phyloP scores from a whole-genome alignment of 2,329 filamentous ascomycete genomes.

The Colletotrichum simmondsii region DNA sequence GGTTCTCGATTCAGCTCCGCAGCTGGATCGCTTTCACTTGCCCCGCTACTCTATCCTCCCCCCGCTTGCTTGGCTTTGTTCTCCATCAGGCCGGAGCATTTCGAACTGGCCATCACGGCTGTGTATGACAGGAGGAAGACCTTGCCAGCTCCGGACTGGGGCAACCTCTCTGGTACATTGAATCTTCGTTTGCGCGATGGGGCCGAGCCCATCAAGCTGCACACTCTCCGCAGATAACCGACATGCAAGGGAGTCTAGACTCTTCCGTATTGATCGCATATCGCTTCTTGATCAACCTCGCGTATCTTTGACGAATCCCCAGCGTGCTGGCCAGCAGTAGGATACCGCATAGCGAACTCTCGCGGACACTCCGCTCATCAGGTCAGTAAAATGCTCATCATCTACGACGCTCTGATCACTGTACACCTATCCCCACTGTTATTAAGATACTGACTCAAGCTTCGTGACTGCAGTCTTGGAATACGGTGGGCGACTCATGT shows the following conservation, averaged over 20 bases:
- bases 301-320: neutral
- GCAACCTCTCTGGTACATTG: neutral
- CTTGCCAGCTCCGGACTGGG: neutral
- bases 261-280: neutral
- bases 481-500: neutral
- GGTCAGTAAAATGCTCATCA: neutral
- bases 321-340: neutral
- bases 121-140: neutral
- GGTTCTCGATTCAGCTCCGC: slow-evolving; percentile 13
- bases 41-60: neutral
- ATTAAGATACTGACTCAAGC: neutral
- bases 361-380: neutral
- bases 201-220: neutral
- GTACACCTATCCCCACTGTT: neutral
- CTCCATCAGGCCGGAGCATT: neutral
- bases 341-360: neutral
- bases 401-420: neutral
- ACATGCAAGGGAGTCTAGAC: neutral
- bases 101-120: neutral
- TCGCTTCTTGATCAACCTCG: neutral
- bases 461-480: neutral
- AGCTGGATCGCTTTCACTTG: slow-evolving; percentile 6
- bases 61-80: neutral
- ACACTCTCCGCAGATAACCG: too few relatives aligned
- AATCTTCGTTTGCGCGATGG: neutral